Conservation (phyloP, 371 early-diverging fungal species). For the Mucor sp. region DNA sequence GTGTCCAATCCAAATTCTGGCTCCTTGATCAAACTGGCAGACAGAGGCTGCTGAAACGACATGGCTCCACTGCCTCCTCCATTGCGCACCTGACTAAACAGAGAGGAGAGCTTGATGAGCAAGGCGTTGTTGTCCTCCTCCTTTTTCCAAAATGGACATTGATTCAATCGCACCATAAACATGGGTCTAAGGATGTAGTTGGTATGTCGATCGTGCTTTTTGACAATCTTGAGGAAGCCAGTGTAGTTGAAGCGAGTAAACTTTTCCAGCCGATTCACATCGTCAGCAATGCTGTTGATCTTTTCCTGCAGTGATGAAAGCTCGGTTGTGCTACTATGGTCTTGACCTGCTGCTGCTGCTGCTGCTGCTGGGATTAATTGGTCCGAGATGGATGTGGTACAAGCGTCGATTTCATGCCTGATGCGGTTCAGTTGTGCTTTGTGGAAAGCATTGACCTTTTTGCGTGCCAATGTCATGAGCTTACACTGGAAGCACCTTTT, state of each 20-base stretch:
- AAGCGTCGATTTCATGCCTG: conserved; percentile 73
- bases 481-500: not conserved
- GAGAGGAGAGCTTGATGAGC: conserved; percentile 85
- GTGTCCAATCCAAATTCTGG: not conserved
- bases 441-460: conserved; percentile 85
- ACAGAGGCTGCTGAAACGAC: conserved; percentile 35
- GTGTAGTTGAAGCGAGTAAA: conserved; percentile 95
- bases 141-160: conserved; percentile 89
- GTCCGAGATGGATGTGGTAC: conserved; percentile 49
- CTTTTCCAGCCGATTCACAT: conserved; percentile 89
- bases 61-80: conserved; percentile 59
- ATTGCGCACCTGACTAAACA: conserved; percentile 87
- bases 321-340: conserved; percentile 43
- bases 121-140: conserved; percentile 89
- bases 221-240: conserved; percentile 96
- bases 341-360: no score
- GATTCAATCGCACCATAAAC: conserved; percentile 87
- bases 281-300: conserved; percentile 81
- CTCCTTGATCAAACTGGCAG: conserved; percentile 4
- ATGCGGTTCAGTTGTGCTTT: conserved; percentile 89
- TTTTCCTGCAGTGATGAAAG: conserved; percentile 56
- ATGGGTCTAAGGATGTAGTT: conserved; percentile 81
- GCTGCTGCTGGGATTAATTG: conserved; percentile 30
- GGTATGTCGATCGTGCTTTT: conserved; percentile 97
- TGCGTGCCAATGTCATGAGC: not conserved